Conservation (phyloP, 805 yeast species). For the Yarrowia sp. region DNA sequence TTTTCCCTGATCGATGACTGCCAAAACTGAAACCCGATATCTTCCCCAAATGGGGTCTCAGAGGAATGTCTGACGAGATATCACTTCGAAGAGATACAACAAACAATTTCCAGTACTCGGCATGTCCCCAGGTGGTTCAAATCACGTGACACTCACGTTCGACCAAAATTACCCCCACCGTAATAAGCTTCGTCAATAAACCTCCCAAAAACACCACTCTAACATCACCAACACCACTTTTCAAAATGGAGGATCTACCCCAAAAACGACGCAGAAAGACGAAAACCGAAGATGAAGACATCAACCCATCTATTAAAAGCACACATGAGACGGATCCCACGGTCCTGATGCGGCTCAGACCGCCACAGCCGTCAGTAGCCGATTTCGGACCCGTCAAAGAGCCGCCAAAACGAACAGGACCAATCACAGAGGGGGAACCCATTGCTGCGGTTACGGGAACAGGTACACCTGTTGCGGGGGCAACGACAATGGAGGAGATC, state of each 20-base stretch:
- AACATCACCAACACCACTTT: neutral
- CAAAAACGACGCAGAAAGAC: slow-evolving; percentile 20
- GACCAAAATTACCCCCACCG: no score
- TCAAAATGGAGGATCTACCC: slow-evolving; percentile 4
- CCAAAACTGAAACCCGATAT: no score
- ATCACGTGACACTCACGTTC: no score
- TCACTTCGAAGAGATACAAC: no score
- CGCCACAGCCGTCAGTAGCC: slow-evolving; percentile 15
- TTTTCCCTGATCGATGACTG: no score
- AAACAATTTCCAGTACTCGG: no score
- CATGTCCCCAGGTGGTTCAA: no score
- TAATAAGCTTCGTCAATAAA: neutral
- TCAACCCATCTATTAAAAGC: neutral
- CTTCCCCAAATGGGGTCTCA: no score
- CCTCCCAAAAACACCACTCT: slow-evolving; percentile 3
- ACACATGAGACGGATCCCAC: slow-evolving; percentile 18
- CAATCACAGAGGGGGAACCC: neutral
- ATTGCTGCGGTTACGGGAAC: slow-evolving; percentile 2
- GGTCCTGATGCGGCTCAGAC: slow-evolving; percentile 2
- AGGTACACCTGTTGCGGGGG: slow-evolving; percentile 4
- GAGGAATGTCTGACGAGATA: no score
- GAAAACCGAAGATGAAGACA: neutral
- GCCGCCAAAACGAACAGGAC: slow-evolving; percentile 9
- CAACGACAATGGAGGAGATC: slow-evolving; percentile 57
- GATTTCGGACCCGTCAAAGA: slow-evolving; percentile 19